A percentile compares a stretch with the other conserved stretches of the same genome.
These are phyloP conservation scores for Aphanomyces invadans DNA, from an alignment of 352 stramenopile genomes.

Conservation along the genomic window DNA sequence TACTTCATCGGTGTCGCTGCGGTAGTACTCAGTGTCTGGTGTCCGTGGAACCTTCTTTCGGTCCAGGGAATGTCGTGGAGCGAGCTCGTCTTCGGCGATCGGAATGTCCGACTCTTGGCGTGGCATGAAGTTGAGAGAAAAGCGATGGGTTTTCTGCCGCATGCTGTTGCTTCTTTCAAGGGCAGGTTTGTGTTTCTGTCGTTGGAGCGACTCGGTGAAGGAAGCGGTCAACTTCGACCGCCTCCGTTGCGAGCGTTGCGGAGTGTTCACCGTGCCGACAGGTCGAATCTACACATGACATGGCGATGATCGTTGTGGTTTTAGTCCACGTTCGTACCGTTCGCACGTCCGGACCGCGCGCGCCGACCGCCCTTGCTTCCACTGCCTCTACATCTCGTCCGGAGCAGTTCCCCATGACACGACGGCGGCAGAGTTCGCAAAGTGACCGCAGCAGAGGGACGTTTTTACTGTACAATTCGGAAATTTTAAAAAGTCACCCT, in stretches of 20 bases:
- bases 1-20: slow-evolving; percentile 11
- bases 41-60: neutral
- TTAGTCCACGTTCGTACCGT: neutral
- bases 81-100: slow-evolving; percentile 15
- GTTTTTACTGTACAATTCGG: slow-evolving; percentile 1
- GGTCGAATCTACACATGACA: neutral
- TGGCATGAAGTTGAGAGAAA: slow-evolving; percentile 16
- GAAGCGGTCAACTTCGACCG: neutral
- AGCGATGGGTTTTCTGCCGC: neutral
- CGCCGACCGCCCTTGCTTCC: neutral
- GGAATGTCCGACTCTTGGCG: slow-evolving; percentile 19
- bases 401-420: slow-evolving; percentile 11
- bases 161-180: slow-evolving; percentile 6
- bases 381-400: neutral
- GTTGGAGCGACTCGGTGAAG: neutral
- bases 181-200: neutral
- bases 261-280: too few relatives aligned
- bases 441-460: neutral
- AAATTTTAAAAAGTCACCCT: slow-evolving; percentile 6
- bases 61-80: neutral
- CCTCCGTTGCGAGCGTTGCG: neutral
- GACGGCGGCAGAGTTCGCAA: neutral
- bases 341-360: neutral
- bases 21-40: slow-evolving; percentile 7
- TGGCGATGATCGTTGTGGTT: too few relatives aligned